Conservation (phyloP, 441 rosid genomes). For the Euphorbia schlechtendalii region DNA sequence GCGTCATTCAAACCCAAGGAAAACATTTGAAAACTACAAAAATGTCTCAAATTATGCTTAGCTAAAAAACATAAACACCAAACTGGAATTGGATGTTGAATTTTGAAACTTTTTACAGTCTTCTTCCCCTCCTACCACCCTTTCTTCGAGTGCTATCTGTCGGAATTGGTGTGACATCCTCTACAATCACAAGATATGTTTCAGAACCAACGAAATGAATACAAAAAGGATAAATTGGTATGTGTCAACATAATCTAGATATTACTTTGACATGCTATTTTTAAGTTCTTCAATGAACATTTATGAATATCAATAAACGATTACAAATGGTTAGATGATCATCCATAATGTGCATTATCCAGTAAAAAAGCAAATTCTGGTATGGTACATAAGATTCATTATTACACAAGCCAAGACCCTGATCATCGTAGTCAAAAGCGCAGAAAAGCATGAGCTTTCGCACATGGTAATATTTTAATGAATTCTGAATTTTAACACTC, state of each 20-base stretch:
- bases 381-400: no score
- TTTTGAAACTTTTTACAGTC: constrained; percentile 28
- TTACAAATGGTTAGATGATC: not conserved
- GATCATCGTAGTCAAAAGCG: no score
- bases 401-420: no score
- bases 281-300: not conserved
- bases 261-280: not conserved
- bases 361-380: no score
- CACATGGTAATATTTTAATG: no score
- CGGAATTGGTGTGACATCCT: constrained; percentile 55
- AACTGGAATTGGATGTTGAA: not conserved
- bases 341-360: not conserved
- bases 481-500: no score
- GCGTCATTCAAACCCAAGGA: not conserved
- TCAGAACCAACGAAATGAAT: not conserved
- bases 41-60: not conserved
- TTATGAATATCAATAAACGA: not conserved
- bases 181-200: constrained; percentile 19
- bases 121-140: constrained; percentile 57
- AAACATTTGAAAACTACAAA: constrained; percentile 1
- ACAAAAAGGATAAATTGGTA: not conserved
- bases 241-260: not conserved
- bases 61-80: not conserved
- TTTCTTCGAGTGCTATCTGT: constrained; percentile 51
- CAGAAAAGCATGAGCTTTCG: no score